Evolutionary conservation across 305 asterid genomes (phyloP).

Genomic region (Coffea humblotiana): DNA sequence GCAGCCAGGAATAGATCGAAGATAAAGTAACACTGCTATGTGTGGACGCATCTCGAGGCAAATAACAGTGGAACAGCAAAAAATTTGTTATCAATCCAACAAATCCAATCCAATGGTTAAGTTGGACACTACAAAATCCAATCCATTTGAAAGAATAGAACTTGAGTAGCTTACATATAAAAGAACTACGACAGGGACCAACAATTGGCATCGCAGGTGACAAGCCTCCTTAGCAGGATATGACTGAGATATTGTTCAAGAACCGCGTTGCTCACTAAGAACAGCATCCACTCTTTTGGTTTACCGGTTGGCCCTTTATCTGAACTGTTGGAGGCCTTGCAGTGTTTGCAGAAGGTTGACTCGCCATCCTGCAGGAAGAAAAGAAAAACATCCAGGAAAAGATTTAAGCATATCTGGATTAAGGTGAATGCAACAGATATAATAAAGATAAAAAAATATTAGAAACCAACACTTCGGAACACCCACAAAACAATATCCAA

Average conservation of each 20-base stretch:
- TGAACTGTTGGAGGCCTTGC: constrained; percentile 74
- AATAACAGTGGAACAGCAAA: neutral
- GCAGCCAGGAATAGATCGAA: neutral
- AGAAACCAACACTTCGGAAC: neutral
- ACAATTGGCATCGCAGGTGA: neutral
- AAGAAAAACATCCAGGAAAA: neutral
- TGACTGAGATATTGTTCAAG: neutral
- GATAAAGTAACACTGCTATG: neutral
- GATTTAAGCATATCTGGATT: neutral
- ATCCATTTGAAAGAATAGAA: constrained; percentile 15
- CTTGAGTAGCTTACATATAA: neutral
- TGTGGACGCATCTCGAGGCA: neutral
- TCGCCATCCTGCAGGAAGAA: constrained; percentile 63
- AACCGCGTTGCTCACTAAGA: constrained; percentile 33
- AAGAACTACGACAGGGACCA: neutral
- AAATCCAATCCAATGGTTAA: constrained; percentile 8
- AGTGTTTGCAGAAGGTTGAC: constrained; percentile 60
- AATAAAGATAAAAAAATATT: neutral
- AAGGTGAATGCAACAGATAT: neutral
- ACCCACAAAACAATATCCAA: neutral
- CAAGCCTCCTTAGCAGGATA: neutral
- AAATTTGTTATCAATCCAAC: neutral
- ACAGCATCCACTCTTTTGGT: constrained; percentile 75
- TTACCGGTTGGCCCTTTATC: constrained; percentile 72
- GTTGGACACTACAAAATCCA: constrained; percentile 3